Evolutionary conservation across 2,329 filamentous ascomycete genomes (phyloP).

Genomic region (Gremmenia infestans): DNA sequence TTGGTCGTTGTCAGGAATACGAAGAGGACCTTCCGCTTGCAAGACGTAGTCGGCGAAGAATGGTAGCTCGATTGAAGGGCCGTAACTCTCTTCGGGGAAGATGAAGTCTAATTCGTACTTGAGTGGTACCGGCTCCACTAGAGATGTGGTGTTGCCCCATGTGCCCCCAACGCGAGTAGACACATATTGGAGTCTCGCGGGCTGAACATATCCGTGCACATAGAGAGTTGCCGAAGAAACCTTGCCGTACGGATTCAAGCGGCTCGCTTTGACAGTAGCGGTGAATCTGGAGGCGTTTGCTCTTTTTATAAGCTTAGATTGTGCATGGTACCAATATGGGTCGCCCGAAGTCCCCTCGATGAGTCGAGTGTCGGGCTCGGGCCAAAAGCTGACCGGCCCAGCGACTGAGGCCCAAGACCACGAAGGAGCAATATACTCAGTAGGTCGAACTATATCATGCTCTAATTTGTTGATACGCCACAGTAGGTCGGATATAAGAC

Average conservation of each 20-base stretch:
- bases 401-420: constrained; percentile 25
- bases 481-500: neutral
- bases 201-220: neutral
- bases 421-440: constrained; percentile 1
- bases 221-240: neutral
- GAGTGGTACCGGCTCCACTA: neutral
- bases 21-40: neutral
- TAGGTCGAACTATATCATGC: neutral
- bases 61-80: neutral
- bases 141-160: neutral
- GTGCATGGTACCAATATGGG: neutral
- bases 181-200: neutral
- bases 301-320: neutral
- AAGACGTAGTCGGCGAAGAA: neutral
- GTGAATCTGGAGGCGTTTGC: neutral
- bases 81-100: neutral
- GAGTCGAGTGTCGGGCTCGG: neutral
- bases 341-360: neutral
- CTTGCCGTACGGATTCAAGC: neutral
- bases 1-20: neutral
- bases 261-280: neutral
- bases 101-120: neutral
- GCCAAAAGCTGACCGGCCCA: neutral
- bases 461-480: neutral
- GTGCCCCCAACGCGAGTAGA: neutral